These are phyloP conservation scores for Murraya koenigii DNA, from an alignment of 345 rosid species.

Conservation along the genomic window DNA sequence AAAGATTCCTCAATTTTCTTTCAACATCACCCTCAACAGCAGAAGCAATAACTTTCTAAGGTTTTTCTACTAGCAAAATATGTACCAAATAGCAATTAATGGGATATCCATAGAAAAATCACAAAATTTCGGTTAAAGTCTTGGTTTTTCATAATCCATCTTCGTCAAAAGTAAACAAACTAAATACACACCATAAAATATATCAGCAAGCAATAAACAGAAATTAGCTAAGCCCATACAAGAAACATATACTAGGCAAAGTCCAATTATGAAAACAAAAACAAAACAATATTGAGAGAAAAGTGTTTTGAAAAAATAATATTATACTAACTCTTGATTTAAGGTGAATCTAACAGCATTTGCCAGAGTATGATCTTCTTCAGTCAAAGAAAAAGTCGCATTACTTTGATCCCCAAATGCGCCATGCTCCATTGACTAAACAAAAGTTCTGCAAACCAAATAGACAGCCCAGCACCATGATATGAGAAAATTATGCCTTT, in stretches of 20 bases:
- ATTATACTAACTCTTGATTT: constrained; percentile 79
- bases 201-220: background rate
- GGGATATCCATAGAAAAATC: background rate
- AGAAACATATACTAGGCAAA: background rate
- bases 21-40: background rate
- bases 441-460: background rate
- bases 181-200: background rate
- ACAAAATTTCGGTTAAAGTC: background rate
- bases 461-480: background rate
- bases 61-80: background rate
- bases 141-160: background rate
- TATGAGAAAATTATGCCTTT: background rate
- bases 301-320: background rate
- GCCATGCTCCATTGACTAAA: constrained; percentile 68
- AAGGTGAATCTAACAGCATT: constrained; percentile 76
- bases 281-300: background rate
- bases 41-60: background rate
- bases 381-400: constrained; percentile 65
- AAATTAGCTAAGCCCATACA: background rate
- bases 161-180: background rate
- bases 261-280: background rate
- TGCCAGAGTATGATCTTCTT: constrained; percentile 88
- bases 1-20: background rate
- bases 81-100: background rate
- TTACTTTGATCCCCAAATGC: constrained; percentile 48